Percentiles rank a stretch among this genome's conserved stretches.
Evolutionary conservation across 2,329 filamentous ascomycete genomes (phyloP).

Genomic region (Dothistroma pini): DNA sequence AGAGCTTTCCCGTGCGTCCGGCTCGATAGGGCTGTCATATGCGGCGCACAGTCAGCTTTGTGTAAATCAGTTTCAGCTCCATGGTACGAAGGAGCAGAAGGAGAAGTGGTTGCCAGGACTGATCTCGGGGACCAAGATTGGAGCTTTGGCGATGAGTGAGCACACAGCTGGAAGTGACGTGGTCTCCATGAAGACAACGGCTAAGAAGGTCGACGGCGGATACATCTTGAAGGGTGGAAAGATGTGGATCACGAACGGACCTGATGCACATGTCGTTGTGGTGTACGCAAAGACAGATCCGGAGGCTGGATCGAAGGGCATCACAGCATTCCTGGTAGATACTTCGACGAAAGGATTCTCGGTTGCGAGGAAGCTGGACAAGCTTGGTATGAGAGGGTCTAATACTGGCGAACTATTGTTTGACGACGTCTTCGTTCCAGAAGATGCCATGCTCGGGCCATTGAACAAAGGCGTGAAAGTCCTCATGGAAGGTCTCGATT

Average conservation of each 20-base stretch:
- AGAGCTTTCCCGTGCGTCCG: slow-evolving; percentile 84
- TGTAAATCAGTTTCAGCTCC: slow-evolving; percentile 92
- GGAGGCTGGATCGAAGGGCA: slow-evolving; percentile 76
- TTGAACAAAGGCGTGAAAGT: slow-evolving; percentile 82
- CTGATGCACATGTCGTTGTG: slow-evolving; percentile 85
- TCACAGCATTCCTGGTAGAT: slow-evolving; percentile 91
- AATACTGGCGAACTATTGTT: slow-evolving; percentile 95
- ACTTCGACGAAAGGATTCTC: slow-evolving; percentile 70
- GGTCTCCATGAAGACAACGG: slow-evolving; percentile 88
- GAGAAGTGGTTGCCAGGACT: slow-evolving; percentile 72
- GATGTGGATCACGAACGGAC: slow-evolving; percentile 99
- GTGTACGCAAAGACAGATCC: slow-evolving; percentile 97
- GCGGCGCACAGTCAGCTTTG: slow-evolving; percentile 95
- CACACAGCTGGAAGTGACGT: slow-evolving; percentile 89
- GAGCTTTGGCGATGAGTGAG: slow-evolving; percentile 93
- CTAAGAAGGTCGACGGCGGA: slow-evolving; percentile 76
- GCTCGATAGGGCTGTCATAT: slow-evolving; percentile 78
- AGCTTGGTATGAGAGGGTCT: slow-evolving; percentile 95
- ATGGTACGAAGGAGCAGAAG: slow-evolving; percentile 78
- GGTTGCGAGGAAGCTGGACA: slow-evolving; percentile 87
- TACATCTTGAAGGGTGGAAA: slow-evolving; percentile 85
- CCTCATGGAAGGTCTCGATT: slow-evolving; percentile 92
- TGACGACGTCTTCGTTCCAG: slow-evolving; percentile 83
- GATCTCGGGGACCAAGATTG: slow-evolving; percentile 75
- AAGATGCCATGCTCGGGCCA: slow-evolving; percentile 73